Evolutionary conservation across 176 grass and related monocot genomes (phyloP), one percentile per base, ranked within the genome.

Genomic region (Carex myosuroides): DNA sequence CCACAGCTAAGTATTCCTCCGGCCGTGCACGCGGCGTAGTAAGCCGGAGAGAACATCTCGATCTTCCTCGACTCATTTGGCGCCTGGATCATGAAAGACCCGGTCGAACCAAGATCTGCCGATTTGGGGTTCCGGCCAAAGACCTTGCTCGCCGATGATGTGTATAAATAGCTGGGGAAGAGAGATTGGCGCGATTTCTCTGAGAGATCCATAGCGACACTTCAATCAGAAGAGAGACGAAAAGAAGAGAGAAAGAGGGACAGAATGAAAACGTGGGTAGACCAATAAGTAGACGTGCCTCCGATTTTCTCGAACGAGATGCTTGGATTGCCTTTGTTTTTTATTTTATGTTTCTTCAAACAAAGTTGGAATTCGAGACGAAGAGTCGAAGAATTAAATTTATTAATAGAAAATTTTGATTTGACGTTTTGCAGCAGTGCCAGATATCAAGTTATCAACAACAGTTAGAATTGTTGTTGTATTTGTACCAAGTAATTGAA

Each of bases 51-150:
- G 88, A 91, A 94, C 92, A 97, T 86, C 85, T 94, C 92, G 83
- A 97, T 94, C 91, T 85, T 97, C 50, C 87, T 85, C 72, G 94
- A 84, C 87, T 97, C 94, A 81, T 67, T 94, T 13, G 94, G 92
- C 69, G 92, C 80, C 68, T 7, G 62, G 69, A 81, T 82, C 50
- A 77, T 78, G 64, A 91, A 86, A 32, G 79, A 69, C 57, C 46
- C 26, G 9, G 13, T 24, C 73, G 18, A 60, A 33, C 79, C 3
- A 6, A 81, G 46, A 21, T 39, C 56, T 4, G 85, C 20, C 41
- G 82, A 11, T 30, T 44, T 35, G 4, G 46, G 0, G 78, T 7
- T 82, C n/a, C 8, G 66, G 48, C 39, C 41, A 5, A 85, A 44
- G 26, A 83, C 71, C 13, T 54, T 77, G 68, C 60, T 20, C 5